Evolutionary conservation across 257 asterid species (phyloP).

Genomic region (Ajuga chamaepitys): DNA sequence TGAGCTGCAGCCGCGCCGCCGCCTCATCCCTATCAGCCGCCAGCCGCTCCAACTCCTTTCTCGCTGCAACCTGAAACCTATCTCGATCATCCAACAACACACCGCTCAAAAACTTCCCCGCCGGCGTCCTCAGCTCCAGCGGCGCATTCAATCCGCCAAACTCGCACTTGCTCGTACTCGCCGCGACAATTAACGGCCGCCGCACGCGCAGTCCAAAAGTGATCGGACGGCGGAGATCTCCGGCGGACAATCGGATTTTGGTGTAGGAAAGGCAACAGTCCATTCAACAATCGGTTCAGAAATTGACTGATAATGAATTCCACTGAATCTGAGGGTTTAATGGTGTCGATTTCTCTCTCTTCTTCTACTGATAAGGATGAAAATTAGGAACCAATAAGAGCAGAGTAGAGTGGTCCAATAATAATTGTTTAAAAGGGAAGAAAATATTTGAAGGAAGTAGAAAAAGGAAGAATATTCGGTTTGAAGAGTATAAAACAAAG

Average conservation of each 20-base stretch:
- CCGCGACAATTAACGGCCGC: slow-evolving; percentile 24
- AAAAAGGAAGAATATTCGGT: background rate
- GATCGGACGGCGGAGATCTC: slow-evolving; percentile 15
- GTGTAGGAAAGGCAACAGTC: slow-evolving; percentile 44
- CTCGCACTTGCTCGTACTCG: slow-evolving; percentile 31
- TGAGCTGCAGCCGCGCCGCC: slow-evolving; percentile 42
- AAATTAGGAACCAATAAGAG: background rate
- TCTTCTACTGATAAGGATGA: background rate
- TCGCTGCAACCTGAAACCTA: slow-evolving; percentile 39
- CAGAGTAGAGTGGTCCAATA: background rate
- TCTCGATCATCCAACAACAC: slow-evolving; percentile 55
- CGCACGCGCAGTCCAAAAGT: slow-evolving; percentile 5
- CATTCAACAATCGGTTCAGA: slow-evolving; percentile 40
- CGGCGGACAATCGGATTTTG: slow-evolving; percentile 24
- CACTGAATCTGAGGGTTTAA: background rate
- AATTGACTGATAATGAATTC: background rate
- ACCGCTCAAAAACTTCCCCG: slow-evolving; percentile 51
- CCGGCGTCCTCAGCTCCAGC: slow-evolving; percentile 56
- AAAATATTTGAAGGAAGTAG: background rate
- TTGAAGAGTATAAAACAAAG: background rate
- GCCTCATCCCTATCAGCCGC: slow-evolving; percentile 50
- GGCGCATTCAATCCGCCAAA: slow-evolving; percentile 65
- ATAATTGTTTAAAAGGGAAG: background rate
- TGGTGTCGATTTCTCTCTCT: background rate
- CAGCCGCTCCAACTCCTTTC: slow-evolving; percentile 49